Evolutionary conservation across 2,329 filamentous ascomycete species (phyloP), one percentile per base, ranked within the genome.

Genomic region (Amauroascus verrucosus): DNA sequence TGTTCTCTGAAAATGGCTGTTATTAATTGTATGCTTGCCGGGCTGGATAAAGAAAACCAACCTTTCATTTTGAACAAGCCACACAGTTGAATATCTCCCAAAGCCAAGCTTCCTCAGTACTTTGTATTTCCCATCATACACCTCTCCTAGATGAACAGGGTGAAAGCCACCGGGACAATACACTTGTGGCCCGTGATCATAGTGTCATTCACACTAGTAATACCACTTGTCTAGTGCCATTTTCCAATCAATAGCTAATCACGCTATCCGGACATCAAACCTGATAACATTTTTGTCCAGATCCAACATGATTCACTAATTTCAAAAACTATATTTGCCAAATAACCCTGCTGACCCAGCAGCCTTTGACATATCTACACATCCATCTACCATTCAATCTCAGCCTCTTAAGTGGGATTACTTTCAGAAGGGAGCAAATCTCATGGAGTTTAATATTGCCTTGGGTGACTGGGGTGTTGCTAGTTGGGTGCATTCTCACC

Each of bases 381-480:
- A 53, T n/a, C 40, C 53, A 6, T 54, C 32, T 11, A 20, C 43
- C 6, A 55, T 55, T 32, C 16, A 7, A 8, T 51, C n/a, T 24
- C 50, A 54, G 30, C 37, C 49, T 38, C 50, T 51, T 18, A 57
- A 51, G 28, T 48, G 53, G 20, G 43, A 50, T 46, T 56, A 56
- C 38, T 54, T 58, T 28, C 28, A 40, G 26, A 30, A 53, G 14
- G 47, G 24, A 14, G 54, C 43, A 22, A 52, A 53, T 43, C 46
- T 58, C 22, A 35, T 16, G 20, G 53, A 53, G 20, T 50, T 62
- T 30, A 35, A 57, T 33, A 55, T 64, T 48, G 57, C 54, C 2
- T 57, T 65, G 44, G 59, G 59, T 22, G 63, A 64, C 48, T 61
- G 63, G 43, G 63, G 63, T 14, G 54, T 59, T 24, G 61, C 62